Conservation (phyloP, 129 eudicot species). For the Heracleum sosnowskyi region DNA sequence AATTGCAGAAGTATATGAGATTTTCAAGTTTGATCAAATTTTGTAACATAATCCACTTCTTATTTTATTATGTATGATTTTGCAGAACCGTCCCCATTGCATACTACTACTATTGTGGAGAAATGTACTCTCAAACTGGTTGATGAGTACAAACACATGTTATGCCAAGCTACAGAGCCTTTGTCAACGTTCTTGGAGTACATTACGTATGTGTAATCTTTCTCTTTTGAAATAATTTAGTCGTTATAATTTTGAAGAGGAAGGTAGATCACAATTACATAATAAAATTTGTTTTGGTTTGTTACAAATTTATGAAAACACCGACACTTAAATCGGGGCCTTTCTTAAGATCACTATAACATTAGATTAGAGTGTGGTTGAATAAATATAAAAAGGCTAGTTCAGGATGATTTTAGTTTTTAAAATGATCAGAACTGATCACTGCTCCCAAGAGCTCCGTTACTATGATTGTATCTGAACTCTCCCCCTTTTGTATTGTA, state of each 20-base stretch:
- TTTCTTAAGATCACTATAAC: neutral
- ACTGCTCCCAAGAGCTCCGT: neutral
- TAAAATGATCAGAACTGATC: neutral
- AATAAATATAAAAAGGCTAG: neutral
- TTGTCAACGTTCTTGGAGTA: constrained; percentile 91
- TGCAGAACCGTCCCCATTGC: constrained; percentile 95
- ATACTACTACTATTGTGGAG: constrained; percentile 96
- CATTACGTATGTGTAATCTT: constrained; percentile 47
- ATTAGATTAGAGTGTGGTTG: neutral
- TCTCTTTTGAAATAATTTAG: neutral
- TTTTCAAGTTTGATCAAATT: neutral
- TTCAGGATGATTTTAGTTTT: neutral
- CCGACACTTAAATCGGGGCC: neutral
- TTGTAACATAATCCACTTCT: neutral
- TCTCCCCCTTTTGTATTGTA: neutral
- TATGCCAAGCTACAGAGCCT: constrained; percentile 94
- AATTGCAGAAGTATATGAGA: neutral
- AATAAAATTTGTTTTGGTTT: neutral
- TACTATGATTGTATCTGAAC: neutral
- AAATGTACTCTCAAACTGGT: constrained; percentile 96
- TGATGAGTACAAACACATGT: constrained; percentile 93
- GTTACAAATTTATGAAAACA: neutral
- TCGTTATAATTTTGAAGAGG: neutral
- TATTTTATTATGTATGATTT: constrained; percentile 1
- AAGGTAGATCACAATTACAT: neutral